Evolutionary conservation across 2,329 filamentous ascomycete species (phyloP), one percentile per base, ranked within the genome.

Genomic region (Calonectria fujianensis): DNA sequence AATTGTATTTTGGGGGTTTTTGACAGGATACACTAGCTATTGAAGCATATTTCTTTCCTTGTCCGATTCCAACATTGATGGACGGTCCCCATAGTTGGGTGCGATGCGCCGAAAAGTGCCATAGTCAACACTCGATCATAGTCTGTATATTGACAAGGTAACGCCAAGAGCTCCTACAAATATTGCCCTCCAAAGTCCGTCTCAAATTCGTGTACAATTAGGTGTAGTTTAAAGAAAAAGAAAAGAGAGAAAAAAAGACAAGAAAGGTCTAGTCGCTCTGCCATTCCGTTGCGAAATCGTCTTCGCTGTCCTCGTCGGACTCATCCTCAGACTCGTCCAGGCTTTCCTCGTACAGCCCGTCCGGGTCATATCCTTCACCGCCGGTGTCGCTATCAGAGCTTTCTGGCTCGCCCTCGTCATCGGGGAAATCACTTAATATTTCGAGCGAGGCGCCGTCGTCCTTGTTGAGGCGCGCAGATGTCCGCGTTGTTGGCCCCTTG

Each of bases 211-310:
- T 9, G 29, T 57, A 32, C 35, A 41, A 10, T 4, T 18, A 37
- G 13, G 9, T 14, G 8, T 48, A 8, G 16, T 31, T 27, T 7
- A 54, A 54, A 18, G 4, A 24, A 14, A 14, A 7, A 35, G 32
- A 35, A 5, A 3, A 10, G 32, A 35, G 32, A 10, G 32, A 10
- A 10, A 10, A 10, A 10, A 35, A 10, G 11, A 16, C 29, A 57
- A 35, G 9, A 4, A 45, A 27, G 16, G 4, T 14, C n/a, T 39
- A 69, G 37, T 69, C 27, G 37, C 35, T 69, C 16, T 48, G 7
- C 66, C 51, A 69, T 59, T 59, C 52, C 3, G 50, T 59, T 29
- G 20, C 68, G 16, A 64, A 64, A 13, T 61, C 67, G 27, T 70
- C 39, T 2, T 70, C 68, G 13, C n/a, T 41, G 7, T 52, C 41